Conservation (phyloP, 768 basidiomycete species). For the Boletellus ananiceps region DNA sequence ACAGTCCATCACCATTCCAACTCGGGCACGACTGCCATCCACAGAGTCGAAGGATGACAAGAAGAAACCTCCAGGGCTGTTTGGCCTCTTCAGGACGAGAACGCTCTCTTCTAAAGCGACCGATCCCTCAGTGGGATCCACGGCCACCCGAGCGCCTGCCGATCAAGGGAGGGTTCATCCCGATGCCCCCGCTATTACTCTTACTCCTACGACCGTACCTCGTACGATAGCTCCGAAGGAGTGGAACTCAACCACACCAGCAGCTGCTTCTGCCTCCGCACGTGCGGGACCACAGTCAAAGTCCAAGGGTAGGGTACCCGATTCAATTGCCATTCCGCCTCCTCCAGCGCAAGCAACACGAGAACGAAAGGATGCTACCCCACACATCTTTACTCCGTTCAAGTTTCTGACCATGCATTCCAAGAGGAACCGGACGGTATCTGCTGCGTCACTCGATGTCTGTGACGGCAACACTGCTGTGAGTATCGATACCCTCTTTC, state of each 20-base stretch:
- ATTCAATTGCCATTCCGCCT: conserved; percentile 28
- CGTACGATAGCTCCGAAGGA: conserved; percentile 17
- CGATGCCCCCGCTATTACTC: conserved; percentile 3
- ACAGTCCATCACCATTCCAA: conserved; percentile 13
- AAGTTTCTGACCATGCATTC: conserved; percentile 47
- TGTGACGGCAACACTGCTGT: conserved; percentile 73
- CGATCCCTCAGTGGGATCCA: conserved; percentile 22
- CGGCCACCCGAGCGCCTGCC: conserved; percentile 15
- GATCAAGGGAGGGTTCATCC: conserved; percentile 18
- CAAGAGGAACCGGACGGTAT: conserved; percentile 62
- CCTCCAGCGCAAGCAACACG: conserved; percentile 28
- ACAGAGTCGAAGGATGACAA: conserved; percentile 33
- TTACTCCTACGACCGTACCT: conserved; percentile 5
- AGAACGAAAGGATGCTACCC: conserved; percentile 38
- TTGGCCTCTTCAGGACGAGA: conserved; percentile 30
- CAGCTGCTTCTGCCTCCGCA: conserved; percentile 2
- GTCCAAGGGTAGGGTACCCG: conserved; percentile 14
- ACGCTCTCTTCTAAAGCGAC: conserved; percentile 28
- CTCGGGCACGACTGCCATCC: conserved; percentile 22
- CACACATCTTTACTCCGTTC: conserved; percentile 58
- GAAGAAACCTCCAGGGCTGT: conserved; percentile 28
- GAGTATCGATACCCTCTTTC: conserved; percentile 24
- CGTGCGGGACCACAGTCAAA: conserved; percentile 15
- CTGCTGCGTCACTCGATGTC: conserved; percentile 72
- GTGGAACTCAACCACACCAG: conserved; percentile 1